Evolutionary conservation across 1,139 yeast genomes (phyloP).

Genomic region (Yamadazyma sp.): DNA sequence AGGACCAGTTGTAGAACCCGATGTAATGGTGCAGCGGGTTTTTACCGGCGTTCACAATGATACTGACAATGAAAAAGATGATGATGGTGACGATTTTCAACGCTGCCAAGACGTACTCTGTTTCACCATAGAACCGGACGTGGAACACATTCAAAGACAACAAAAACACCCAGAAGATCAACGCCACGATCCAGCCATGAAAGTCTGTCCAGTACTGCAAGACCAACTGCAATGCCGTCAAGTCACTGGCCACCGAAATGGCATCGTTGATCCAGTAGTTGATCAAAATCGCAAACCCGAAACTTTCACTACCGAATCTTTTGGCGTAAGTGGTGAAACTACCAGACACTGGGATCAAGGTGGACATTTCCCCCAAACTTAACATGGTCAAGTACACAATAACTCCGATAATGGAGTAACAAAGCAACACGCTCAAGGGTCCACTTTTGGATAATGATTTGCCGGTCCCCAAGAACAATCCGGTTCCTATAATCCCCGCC

Average conservation of each 20-base stretch:
- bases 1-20: constrained; percentile 40
- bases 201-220: constrained; percentile 63
- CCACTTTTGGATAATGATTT: constrained; percentile 61
- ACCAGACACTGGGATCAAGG: constrained; percentile 61
- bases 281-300: constrained; percentile 61
- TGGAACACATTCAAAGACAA: constrained; percentile 53
- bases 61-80: constrained; percentile 40
- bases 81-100: constrained; percentile 40
- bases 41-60: constrained; percentile 37
- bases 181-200: constrained; percentile 57
- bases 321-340: constrained; percentile 61
- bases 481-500: constrained; percentile 72
- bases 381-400: constrained; percentile 62
- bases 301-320: constrained; percentile 60
- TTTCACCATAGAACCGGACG: constrained; percentile 49
- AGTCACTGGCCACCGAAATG: constrained; percentile 59
- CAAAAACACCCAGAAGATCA: constrained; percentile 59
- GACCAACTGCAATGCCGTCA: constrained; percentile 60
- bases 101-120: constrained; percentile 41
- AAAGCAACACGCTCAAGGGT: constrained; percentile 60
- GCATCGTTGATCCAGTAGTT: constrained; percentile 71
- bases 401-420: constrained; percentile 58
- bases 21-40: constrained; percentile 34
- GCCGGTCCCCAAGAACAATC: constrained; percentile 65
- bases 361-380: constrained; percentile 65